phyloP scores from a whole-genome alignment of 306 rosid species.

The Fagus crenata region DNA sequence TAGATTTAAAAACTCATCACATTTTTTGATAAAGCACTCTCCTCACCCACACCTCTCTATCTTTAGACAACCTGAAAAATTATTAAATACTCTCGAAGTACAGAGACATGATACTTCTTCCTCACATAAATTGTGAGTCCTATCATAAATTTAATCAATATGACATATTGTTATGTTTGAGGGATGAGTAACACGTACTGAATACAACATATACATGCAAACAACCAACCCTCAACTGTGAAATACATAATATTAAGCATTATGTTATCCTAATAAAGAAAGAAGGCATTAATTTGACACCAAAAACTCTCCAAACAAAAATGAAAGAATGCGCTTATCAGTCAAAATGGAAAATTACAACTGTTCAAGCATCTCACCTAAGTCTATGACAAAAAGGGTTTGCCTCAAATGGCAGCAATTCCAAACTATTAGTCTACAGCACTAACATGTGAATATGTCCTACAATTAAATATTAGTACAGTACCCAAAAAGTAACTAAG shows the following conservation, averaged over 20 bases:
- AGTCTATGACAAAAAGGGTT: conserved; percentile 48
- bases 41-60: too few relatives aligned
- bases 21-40: too few relatives aligned
- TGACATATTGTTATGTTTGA: too few relatives aligned
- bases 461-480: conserved; percentile 34
- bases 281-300: neutral
- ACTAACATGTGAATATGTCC: conserved; percentile 36
- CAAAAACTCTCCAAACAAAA: conserved; percentile 40
- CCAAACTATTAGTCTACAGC: conserved; percentile 49
- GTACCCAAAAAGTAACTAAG: neutral
- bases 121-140: too few relatives aligned
- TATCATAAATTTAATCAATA: too few relatives aligned
- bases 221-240: neutral
- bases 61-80: too few relatives aligned
- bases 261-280: neutral
- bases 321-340: conserved; percentile 74
- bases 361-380: conserved; percentile 61
- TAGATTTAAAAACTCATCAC: too few relatives aligned
- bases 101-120: too few relatives aligned
- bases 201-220: neutral
- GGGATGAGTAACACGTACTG: too few relatives aligned
- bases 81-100: too few relatives aligned
- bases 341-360: conserved; percentile 50
- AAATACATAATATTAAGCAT: conserved; percentile 4
- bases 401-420: conserved; percentile 43